Evolutionary conservation across 179 eudicot species (phyloP).

Genomic region (Pouteria campechiana): DNA sequence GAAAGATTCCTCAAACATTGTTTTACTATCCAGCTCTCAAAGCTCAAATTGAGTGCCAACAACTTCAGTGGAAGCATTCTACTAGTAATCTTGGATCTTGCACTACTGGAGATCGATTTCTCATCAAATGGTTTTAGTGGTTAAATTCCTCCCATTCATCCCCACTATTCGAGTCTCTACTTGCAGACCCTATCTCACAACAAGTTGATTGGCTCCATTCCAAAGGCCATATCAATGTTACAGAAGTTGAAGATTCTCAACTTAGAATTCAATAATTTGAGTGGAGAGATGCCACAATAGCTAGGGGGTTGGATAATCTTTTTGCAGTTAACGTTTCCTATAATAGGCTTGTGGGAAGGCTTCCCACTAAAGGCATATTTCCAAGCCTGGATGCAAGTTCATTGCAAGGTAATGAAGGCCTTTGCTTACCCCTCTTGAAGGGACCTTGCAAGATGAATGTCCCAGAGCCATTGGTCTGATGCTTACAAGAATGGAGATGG

Average conservation of each 20-base stretch:
- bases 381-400: slow-evolving; percentile 63
- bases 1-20: slow-evolving; percentile 53
- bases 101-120: slow-evolving; percentile 46
- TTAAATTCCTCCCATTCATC: slow-evolving; percentile 45
- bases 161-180: slow-evolving; percentile 48
- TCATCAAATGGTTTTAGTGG: slow-evolving; percentile 63
- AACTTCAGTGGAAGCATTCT: slow-evolving; percentile 58
- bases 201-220: slow-evolving; percentile 56
- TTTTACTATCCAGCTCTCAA: slow-evolving; percentile 26
- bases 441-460: slow-evolving; percentile 83
- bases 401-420: slow-evolving; percentile 69
- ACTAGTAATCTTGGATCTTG: slow-evolving; percentile 47
- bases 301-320: slow-evolving; percentile 59
- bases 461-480: slow-evolving; percentile 87
- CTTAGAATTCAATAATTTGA: slow-evolving; percentile 64
- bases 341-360: slow-evolving; percentile 72
- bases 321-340: slow-evolving; percentile 69
- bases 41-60: slow-evolving; percentile 40
- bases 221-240: slow-evolving; percentile 50
- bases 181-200: slow-evolving; percentile 79
- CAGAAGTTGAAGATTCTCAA: slow-evolving; percentile 66
- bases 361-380: slow-evolving; percentile 63
- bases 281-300: slow-evolving; percentile 84
- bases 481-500: slow-evolving; percentile 62
- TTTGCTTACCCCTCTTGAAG: slow-evolving; percentile 79